phyloP scores from a whole-genome alignment of 106 monocot species.

The Phalaenopsis equestris region DNA sequence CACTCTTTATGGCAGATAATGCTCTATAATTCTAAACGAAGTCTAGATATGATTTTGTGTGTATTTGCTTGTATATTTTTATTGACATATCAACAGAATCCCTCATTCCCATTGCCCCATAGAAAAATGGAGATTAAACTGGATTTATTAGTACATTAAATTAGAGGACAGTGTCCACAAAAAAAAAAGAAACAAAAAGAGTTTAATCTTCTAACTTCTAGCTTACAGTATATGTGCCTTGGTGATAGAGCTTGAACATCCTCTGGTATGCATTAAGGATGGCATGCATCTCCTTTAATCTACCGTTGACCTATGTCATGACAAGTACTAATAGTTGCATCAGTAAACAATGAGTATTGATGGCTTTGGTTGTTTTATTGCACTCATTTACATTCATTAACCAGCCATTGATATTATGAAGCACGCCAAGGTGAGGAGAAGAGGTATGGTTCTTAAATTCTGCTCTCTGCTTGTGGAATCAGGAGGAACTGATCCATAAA shows the following conservation, averaged over 20 bases:
- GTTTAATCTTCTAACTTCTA: neutral
- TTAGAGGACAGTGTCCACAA: neutral
- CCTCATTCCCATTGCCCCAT: too few species aligned
- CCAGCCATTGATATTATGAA: slow-evolving; percentile 9
- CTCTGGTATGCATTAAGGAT: neutral
- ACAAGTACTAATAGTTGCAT: neutral
- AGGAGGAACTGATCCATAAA: slow-evolving; percentile 20
- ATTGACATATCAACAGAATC: too few species aligned
- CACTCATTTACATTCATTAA: neutral
- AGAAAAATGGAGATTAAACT: neutral
- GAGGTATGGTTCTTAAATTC: neutral
- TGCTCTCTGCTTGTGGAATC: slow-evolving; percentile 7
- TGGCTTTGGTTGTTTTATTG: neutral
- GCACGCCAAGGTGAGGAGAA: slow-evolving; percentile 11
- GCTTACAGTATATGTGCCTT: neutral
- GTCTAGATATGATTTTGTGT: too few species aligned
- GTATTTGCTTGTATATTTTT: too few species aligned
- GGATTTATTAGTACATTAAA: neutral
- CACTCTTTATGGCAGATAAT: too few species aligned
- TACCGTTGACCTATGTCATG: neutral
- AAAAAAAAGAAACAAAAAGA: neutral
- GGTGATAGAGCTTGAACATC: neutral
- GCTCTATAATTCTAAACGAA: too few species aligned
- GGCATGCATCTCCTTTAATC: neutral
- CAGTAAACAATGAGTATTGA: neutral